These are phyloP conservation scores for Panicum hallii DNA, from an alignment of 202 grass and related monocot species.

Conservation along the genomic window DNA sequence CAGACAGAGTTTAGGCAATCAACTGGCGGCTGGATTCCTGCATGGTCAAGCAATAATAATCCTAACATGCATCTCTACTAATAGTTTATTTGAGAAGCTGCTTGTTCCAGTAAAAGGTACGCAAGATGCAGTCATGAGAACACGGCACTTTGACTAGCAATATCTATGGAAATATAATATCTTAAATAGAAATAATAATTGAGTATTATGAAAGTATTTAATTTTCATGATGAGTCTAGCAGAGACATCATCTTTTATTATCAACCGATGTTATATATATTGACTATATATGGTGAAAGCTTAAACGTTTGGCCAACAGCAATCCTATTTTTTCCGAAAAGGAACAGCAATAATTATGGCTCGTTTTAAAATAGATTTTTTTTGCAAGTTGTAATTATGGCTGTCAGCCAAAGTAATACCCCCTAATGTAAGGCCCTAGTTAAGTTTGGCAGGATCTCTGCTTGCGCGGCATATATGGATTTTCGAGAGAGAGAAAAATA, in stretches of 20 bases:
- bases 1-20: constrained; percentile 18
- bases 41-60: constrained; percentile 12
- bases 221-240: neutral
- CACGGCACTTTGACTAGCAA: neutral
- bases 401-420: neutral
- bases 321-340: too few species aligned
- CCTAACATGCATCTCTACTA: neutral
- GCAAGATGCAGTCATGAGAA: neutral
- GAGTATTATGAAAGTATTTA: neutral
- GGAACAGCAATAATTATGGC: neutral
- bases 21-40: neutral
- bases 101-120: neutral
- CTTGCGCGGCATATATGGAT: neutral
- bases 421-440: neutral
- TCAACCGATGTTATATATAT: neutral
- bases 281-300: neutral
- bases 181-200: neutral
- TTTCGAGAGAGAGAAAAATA: neutral
- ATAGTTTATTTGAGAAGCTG: neutral
- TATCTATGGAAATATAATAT: neutral
- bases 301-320: neutral
- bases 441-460: neutral
- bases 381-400: neutral
- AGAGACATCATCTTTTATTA: neutral
- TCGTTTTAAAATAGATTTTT: neutral